Conservation (phyloP, 768 basidiomycete genomes). For the Hirschioporus abietinus region DNA sequence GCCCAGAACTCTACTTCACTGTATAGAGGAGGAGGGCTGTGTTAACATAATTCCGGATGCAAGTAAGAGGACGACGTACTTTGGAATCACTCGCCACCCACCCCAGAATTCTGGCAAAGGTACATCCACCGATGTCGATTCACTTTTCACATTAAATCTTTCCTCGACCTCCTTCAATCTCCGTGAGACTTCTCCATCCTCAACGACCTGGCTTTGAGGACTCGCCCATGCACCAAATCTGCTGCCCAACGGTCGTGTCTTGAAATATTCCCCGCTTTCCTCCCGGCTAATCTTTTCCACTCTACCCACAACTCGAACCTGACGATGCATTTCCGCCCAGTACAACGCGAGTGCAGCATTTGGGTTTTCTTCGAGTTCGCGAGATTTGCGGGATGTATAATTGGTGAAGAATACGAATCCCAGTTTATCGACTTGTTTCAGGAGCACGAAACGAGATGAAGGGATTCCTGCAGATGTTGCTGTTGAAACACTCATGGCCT, state of each 20-base stretch:
- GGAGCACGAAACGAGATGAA: constrained; percentile 82
- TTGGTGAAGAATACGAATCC: constrained; percentile 99
- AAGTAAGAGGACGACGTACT: constrained; percentile 42
- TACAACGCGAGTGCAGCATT: constrained; percentile 83
- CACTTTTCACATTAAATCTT: constrained; percentile 46
- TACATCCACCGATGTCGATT: constrained; percentile 42
- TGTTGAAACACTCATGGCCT: constrained; percentile 81
- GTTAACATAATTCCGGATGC: constrained; percentile 7
- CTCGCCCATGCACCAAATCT: constrained; percentile 92
- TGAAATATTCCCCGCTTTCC: constrained; percentile 83
- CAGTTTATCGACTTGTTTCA: constrained; percentile 81
- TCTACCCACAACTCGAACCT: constrained; percentile 78
- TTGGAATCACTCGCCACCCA: constrained; percentile 91
- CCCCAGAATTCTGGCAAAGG: constrained; percentile 93
- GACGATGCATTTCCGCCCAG: constrained; percentile 80
- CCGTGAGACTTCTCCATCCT: constrained; percentile 61
- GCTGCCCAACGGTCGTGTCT: constrained; percentile 75
- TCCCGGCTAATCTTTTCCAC: constrained; percentile 71
- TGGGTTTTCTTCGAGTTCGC: constrained; percentile 72
- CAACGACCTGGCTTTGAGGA: constrained; percentile 75
- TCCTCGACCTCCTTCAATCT: constrained; percentile 54
- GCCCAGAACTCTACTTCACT: constrained; percentile 98
- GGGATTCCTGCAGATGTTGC: constrained; percentile 67
- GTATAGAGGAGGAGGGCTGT: constrained; percentile 3
- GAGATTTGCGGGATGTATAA: constrained; percentile 89